phyloP scores from a whole-genome alignment of 2,329 filamentous ascomycete genomes.

The Trichoderma cornu-damae region DNA sequence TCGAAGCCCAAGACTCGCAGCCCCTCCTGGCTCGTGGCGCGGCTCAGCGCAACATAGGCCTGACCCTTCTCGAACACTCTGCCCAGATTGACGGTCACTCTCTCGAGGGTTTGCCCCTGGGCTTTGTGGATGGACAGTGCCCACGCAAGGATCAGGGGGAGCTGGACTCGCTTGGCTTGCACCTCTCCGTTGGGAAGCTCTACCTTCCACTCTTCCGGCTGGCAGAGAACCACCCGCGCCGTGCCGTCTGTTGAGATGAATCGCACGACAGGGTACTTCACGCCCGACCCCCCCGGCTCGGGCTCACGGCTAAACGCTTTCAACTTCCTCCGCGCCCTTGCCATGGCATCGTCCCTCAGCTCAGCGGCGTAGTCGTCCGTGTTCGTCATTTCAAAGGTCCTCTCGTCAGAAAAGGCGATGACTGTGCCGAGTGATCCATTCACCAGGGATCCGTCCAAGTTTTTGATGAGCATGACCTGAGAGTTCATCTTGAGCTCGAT shows the following conservation, averaged over 20 bases:
- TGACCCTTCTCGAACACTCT: conserved; percentile 96
- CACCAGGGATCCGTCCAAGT: conserved; percentile 87
- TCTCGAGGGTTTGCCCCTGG: conserved; percentile 87
- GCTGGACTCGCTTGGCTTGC: conserved; percentile 75
- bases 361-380: conserved; percentile 43
- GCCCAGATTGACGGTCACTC: conserved; percentile 90
- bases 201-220: conserved; percentile 90
- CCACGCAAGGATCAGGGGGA: conserved; percentile 93
- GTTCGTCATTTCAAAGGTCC: conserved; percentile 35
- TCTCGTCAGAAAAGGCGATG: conserved; percentile 40
- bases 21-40: conserved; percentile 81
- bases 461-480: conserved; percentile 99
- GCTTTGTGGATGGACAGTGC: conserved; percentile 97
- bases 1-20: conserved; percentile 87
- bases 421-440: conserved; percentile 92
- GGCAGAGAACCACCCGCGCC: conserved; percentile 60
- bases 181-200: conserved; percentile 94
- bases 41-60: conserved; percentile 92
- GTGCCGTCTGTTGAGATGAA: conserved; percentile 76
- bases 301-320: conserved; percentile 44
- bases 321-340: conserved; percentile 53
- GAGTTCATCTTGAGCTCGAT: conserved; percentile 84
- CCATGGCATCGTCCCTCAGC: conserved; percentile 37
- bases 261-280: conserved; percentile 74
- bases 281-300: conserved; percentile 40